Base-by-base conservation (phyloP, 2,329 filamentous ascomycete genomes). In the Cytospora leucostoma region DNA sequence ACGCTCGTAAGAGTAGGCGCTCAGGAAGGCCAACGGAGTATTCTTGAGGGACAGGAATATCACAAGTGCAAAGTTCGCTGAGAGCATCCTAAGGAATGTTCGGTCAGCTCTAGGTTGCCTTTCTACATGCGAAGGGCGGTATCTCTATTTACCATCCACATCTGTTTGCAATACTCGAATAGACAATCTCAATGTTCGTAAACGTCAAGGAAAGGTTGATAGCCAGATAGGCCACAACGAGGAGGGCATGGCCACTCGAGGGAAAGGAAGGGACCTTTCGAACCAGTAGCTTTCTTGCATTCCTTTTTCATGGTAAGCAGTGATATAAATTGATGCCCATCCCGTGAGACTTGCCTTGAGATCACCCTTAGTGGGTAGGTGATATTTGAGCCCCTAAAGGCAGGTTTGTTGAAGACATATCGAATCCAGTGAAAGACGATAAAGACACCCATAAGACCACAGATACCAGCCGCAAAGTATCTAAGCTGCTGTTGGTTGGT, bases 41-140 rank as follows among this genome's bases (percentile, higher is more conserved):
- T 87, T 86, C 68, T 86, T 86, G 50, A 87, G 74, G 1, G 80
- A 77, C 17, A 88, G 73, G 56, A 86, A 81, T 13, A 85, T 74
- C 13, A 84, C 76, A 17, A 88, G 72, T 13, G 76, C 72, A 35
- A 85, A 70, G 67, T 87, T 87, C 21, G 63, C 67, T 15, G 71
- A 55, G 21, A 71, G 62, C 59, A 74, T 58, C 74, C 74, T 75
- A 54, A 19, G 44, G 12, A 10, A 4, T 13, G 7, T 1, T 38
- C 3, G 61, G 34, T 38, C 8, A 54, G 21, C 27, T 19, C 13
- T 10, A 49, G n/a, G 2, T 4, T 11, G 33, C 40, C 15, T 17
- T 35, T 3, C 4, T 51, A 4, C 32, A 27, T 27, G 37, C 13
- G 12, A 15, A 17, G 11, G 33, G 33, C 34, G 35, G 3, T 27